Base-by-base conservation (phyloP, 2,329 filamentous ascomycete species). In the Talaromyces sp. region DNA sequence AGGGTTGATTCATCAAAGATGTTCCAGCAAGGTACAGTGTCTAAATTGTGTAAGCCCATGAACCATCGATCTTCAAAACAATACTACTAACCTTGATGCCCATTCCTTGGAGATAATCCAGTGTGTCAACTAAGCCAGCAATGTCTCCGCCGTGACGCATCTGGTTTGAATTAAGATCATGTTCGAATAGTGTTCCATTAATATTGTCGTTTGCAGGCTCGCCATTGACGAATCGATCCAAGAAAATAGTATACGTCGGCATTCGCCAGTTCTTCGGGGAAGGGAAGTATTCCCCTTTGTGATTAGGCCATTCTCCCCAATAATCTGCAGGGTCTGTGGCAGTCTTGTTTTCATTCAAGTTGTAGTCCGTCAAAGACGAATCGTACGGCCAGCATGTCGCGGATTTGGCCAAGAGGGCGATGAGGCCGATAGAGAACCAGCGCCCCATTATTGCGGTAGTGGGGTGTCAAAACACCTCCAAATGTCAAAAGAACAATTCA, bases 31-130 rank as follows among this genome's bases (percentile, higher is more conserved):
- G 77, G 63, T 87, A 86, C 37, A 86, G 69, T 14, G 76, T 82
- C 77, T 84, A 11, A 55, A 22, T 35, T 37, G 37, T 10, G 39
- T 49, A 9, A 55, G 55, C 61, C 56, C 52, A 43, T 17, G 36
- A 8, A 24, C 6, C 16, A 5, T n/a, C 11, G 16, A 16, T 19
- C n/a, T 5, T 9, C 22, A 35, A 39, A 17, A 6, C 10, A 16
- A 19, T n/a, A 40, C 22, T 10, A 56, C 61, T 19, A 57, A 80
- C 81, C 75, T 83, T 84, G 64, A 86, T 80, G 16, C 84, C 85
- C 79, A 86, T 82, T 57, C 83, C 85, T 55, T 83, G 79, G 30
- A 87, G 73, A 63, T 87, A 87, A 66, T 87, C 84, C 52, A 87
- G 70, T 13, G 81, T 82, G 61, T 86, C 81, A 47, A 81, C 66